These are phyloP conservation scores for Aspergillus tanneri DNA, from an alignment of 2,329 filamentous ascomycete genomes.

Conservation along the genomic window DNA sequence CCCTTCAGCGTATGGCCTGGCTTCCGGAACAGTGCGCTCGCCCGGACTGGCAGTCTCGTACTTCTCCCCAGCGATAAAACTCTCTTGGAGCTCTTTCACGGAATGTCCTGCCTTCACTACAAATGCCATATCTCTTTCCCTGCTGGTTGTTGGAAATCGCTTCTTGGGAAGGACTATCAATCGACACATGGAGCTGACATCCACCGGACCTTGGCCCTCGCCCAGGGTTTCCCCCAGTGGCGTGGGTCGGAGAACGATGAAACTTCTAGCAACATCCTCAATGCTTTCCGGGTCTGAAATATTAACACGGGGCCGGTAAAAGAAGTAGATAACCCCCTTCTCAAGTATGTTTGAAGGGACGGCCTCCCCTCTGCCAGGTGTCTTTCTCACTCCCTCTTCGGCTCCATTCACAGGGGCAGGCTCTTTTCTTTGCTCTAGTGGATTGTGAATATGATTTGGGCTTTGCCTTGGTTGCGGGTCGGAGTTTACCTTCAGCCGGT, in stretches of 20 bases:
- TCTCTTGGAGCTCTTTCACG: constrained; percentile 68
- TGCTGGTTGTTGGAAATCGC: constrained; percentile 65
- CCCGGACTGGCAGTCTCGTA: constrained; percentile 77
- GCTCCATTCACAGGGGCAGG: constrained; percentile 1
- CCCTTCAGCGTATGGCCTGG: constrained; percentile 76
- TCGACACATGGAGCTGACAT: constrained; percentile 62
- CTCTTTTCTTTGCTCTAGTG: constrained; percentile 11
- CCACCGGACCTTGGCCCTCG: constrained; percentile 51
- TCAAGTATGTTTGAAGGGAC: constrained; percentile 68
- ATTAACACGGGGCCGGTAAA: constrained; percentile 74
- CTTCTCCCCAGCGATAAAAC: constrained; percentile 64
- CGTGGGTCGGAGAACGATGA: constrained; percentile 75
- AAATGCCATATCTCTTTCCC: constrained; percentile 75
- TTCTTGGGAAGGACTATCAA: constrained; percentile 83
- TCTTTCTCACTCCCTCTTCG: constrained; percentile 48
- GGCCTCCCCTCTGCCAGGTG: constrained; percentile 51
- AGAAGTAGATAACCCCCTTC: constrained; percentile 90
- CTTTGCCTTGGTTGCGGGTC: too few relatives aligned
- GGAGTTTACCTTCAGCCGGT: neutral
- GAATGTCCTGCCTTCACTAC: constrained; percentile 71
- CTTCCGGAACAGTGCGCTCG: constrained; percentile 65
- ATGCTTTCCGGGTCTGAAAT: constrained; percentile 68
- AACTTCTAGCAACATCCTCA: constrained; percentile 72
- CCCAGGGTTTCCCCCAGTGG: constrained; percentile 67
- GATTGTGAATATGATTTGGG: constrained; percentile 6